phyloP scores from a whole-genome alignment of 1,284 basidiomycete species.

The Naganishia albida region DNA sequence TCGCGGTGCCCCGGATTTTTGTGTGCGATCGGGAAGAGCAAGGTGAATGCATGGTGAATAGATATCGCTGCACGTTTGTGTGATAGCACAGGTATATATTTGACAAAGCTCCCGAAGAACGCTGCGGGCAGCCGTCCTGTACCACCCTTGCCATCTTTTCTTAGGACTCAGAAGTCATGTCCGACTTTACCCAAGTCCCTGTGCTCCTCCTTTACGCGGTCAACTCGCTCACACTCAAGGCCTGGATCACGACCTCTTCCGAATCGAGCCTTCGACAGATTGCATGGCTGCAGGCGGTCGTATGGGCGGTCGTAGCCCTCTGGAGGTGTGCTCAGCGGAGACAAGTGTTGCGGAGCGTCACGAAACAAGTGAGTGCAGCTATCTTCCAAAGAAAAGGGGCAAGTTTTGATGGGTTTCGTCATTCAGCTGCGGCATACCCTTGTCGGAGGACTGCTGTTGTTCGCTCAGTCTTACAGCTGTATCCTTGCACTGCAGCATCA shows the following conservation, averaged over 20 bases:
- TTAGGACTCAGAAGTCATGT: background rate
- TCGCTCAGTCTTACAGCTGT: conserved; percentile 19
- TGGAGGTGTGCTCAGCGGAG: conserved; percentile 10
- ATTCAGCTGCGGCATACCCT: conserved; percentile 6
- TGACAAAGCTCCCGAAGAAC: background rate
- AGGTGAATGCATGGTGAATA: too few relatives aligned
- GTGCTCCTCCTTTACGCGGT: conserved; percentile 18
- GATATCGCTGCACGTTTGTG: too few relatives aligned
- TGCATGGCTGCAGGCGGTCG: conserved; percentile 19
- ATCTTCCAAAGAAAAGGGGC: background rate
- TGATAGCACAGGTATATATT: too few relatives aligned
- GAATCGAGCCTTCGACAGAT: conserved; percentile 3
- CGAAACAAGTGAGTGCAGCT: conserved; percentile 7
- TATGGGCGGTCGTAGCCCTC: conserved; percentile 9
- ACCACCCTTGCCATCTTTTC: background rate
- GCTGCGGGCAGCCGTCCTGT: background rate
- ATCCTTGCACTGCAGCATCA: conserved; percentile 24
- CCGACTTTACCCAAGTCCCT: conserved; percentile 19
- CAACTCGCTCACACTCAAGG: conserved; percentile 24
- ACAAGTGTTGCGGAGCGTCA: background rate
- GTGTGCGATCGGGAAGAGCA: too few relatives aligned
- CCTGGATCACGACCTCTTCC: background rate
- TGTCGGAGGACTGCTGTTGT: conserved; percentile 7
- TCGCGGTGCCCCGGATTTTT: background rate
- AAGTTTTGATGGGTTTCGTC: background rate